Percentiles rank a stretch among this genome's conserved stretches.
phyloP scores from a whole-genome alignment of 768 basidiomycete species.

The Boletus insuetus region DNA sequence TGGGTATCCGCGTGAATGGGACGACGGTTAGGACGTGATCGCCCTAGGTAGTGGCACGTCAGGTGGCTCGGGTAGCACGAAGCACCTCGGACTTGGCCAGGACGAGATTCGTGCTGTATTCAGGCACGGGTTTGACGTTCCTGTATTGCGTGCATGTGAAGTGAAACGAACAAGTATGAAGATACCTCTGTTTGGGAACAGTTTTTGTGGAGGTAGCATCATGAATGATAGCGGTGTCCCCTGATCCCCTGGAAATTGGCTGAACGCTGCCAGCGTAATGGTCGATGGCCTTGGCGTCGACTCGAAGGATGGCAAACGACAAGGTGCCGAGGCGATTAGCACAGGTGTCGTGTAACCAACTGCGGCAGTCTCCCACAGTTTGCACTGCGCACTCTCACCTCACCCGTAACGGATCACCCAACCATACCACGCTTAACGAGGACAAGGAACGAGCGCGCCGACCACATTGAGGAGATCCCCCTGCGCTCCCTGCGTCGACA shows the following conservation, averaged over 20 bases:
- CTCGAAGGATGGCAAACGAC: too few species aligned
- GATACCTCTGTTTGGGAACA: not conserved
- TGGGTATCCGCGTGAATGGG: slow-evolving; percentile 5
- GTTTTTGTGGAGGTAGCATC: not conserved
- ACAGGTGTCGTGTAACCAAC: not conserved
- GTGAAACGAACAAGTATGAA: too few species aligned
- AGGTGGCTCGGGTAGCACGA: too few species aligned
- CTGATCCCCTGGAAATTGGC: too few species aligned
- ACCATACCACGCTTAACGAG: slow-evolving; percentile 10
- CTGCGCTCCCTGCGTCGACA: slow-evolving; percentile 11
- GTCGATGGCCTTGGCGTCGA: too few species aligned
- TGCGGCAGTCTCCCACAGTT: not conserved
- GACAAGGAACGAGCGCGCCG: not conserved
- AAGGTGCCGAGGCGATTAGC: too few species aligned
- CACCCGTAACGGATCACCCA: not conserved
- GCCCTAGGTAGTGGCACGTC: not conserved
- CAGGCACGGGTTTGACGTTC: slow-evolving; percentile 7
- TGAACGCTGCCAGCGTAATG: too few species aligned
- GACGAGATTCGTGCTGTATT: not conserved
- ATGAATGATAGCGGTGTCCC: too few species aligned
- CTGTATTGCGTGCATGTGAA: not conserved
- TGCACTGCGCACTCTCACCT: not conserved
- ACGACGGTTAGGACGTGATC: not conserved
- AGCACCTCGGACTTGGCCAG: not conserved
- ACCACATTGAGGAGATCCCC: slow-evolving; percentile 27